Conservation (phyloP, 2,329 filamentous ascomycete species). For the Epichloe sibirici region DNA sequence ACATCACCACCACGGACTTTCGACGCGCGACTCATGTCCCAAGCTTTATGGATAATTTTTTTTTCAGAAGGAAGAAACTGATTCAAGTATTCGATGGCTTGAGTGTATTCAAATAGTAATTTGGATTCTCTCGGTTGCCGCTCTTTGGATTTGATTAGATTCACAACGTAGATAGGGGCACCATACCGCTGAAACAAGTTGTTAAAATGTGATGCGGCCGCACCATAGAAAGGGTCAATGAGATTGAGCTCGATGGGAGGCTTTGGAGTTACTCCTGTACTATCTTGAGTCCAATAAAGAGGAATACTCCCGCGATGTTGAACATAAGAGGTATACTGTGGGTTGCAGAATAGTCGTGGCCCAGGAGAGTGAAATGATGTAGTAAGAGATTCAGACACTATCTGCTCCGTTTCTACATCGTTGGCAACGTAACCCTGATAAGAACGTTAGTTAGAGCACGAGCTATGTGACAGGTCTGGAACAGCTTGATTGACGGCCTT, state of each 20-base stretch:
- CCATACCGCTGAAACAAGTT: conserved; percentile 90
- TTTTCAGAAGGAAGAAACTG: conserved; percentile 76
- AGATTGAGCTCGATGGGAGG: conserved; percentile 91
- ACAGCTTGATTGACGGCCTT: background rate
- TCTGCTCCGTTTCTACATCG: conserved; percentile 97
- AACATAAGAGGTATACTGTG: conserved; percentile 89
- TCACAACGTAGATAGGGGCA: conserved; percentile 80
- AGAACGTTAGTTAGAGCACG: background rate
- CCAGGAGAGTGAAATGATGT: conserved; percentile 94
- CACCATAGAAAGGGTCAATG: conserved; percentile 91
- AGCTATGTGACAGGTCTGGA: background rate
- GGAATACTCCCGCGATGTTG: conserved; percentile 96
- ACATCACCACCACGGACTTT: conserved; percentile 90
- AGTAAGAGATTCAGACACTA: conserved; percentile 85
- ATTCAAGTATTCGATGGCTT: conserved; percentile 83
- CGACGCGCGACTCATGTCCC: conserved; percentile 94
- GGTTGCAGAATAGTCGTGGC: conserved; percentile 72
- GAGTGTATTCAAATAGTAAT: conserved; percentile 73
- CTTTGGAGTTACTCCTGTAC: conserved; percentile 86
- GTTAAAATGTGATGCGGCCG: conserved; percentile 88
- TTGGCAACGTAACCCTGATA: conserved; percentile 82
- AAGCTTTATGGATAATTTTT: conserved; percentile 90
- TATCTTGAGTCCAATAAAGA: conserved; percentile 95
- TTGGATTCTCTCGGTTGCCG: conserved; percentile 85
- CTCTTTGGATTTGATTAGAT: conserved; percentile 82